phyloP scores from a whole-genome alignment of 1,284 basidiomycete genomes.

The Boletus mariae region DNA sequence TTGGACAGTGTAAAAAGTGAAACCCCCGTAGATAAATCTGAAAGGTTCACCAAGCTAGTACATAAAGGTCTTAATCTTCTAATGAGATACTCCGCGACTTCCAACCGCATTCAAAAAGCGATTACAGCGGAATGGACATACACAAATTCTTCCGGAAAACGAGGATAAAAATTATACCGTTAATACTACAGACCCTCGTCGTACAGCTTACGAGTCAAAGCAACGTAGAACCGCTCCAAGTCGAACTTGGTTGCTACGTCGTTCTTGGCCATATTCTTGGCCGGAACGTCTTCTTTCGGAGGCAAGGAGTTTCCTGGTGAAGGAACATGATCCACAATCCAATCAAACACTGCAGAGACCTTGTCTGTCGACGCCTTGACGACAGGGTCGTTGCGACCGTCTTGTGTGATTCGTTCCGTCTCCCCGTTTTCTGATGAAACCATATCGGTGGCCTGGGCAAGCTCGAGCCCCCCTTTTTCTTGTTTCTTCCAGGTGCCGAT shows the following conservation, averaged over 20 bases:
- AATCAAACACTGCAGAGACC: constrained; percentile 70
- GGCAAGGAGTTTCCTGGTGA: constrained; percentile 12
- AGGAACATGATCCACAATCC: constrained; percentile 72
- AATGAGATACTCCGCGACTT: too few relatives aligned
- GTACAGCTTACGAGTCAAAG: constrained; percentile 72
- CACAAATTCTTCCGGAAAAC: neutral
- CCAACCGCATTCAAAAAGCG: too few relatives aligned
- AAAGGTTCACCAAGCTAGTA: neutral
- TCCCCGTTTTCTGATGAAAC: constrained; percentile 10
- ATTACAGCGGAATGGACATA: neutral
- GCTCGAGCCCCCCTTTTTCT: constrained; percentile 35
- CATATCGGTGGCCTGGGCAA: constrained; percentile 16
- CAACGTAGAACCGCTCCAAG: constrained; percentile 74
- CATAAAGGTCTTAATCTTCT: neutral
- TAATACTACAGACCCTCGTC: constrained; percentile 66
- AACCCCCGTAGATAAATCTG: neutral
- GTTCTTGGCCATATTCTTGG: constrained; percentile 30
- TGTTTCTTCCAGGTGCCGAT: constrained; percentile 56
- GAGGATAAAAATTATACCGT: neutral
- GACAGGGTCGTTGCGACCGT: constrained; percentile 49
- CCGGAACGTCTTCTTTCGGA: constrained; percentile 26
- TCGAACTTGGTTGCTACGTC: constrained; percentile 60
- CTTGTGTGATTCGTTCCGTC: constrained; percentile 29
- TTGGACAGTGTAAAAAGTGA: neutral
- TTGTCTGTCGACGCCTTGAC: constrained; percentile 67